These are phyloP conservation scores for Termitomyces sp. DNA, from an alignment of 768 basidiomycete genomes.

Conservation along the genomic window DNA sequence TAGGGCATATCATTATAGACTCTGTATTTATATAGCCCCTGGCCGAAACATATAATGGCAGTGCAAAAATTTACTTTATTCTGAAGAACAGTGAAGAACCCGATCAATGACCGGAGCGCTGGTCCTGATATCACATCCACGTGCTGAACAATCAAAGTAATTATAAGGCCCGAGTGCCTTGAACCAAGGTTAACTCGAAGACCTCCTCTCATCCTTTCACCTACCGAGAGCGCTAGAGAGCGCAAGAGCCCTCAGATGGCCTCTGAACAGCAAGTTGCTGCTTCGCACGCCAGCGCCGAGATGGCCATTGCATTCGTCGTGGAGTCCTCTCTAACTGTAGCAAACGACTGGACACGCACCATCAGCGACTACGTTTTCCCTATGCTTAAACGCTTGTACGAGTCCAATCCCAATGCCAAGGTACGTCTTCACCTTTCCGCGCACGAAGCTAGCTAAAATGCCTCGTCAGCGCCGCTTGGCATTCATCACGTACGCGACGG, in stretches of 20 bases:
- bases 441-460: background rate
- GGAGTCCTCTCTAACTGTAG: constrained; percentile 58
- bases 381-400: constrained; percentile 51
- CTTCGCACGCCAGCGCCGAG: background rate
- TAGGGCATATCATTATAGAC: background rate
- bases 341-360: constrained; percentile 49
- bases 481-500: constrained; percentile 61
- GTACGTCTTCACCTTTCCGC: constrained; percentile 24
- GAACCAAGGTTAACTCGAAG: background rate
- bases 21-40: background rate
- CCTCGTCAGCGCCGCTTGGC: constrained; percentile 38
- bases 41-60: too few relatives aligned
- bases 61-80: background rate
- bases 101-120: background rate
- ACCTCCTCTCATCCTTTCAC: background rate
- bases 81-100: background rate
- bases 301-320: constrained; percentile 57
- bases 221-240: background rate
- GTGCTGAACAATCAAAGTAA: background rate
- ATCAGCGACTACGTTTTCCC: constrained; percentile 47
- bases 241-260: constrained; percentile 1
- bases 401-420: constrained; percentile 37
- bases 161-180: background rate
- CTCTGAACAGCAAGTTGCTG: constrained; percentile 6
- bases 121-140: background rate